Percentiles rank a stretch among this genome's conserved stretches.
These are phyloP conservation scores for Lophiotrema nucula DNA, from an alignment of 495 filamentous ascomycete species.

Conservation along the genomic window DNA sequence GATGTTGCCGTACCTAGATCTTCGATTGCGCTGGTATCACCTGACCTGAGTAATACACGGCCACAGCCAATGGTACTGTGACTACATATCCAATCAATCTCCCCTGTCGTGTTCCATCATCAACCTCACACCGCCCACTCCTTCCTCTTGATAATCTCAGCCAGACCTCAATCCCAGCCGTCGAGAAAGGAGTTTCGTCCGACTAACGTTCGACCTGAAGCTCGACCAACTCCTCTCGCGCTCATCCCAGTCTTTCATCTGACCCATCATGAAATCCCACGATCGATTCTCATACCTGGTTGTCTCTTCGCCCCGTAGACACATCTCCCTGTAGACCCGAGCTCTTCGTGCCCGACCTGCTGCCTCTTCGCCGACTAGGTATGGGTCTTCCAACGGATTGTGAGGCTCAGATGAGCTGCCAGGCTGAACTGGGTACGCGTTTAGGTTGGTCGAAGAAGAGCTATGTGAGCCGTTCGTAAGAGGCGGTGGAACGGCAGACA, in stretches of 20 bases:
- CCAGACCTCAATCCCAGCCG: constrained; percentile 16
- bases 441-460: constrained; percentile 9
- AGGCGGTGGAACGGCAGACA: constrained; percentile 16
- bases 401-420: constrained; percentile 8
- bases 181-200: constrained; percentile 30
- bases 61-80: neutral
- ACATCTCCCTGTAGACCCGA: constrained; percentile 37
- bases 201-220: constrained; percentile 25
- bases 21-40: neutral
- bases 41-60: neutral
- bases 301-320: constrained; percentile 30
- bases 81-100: neutral
- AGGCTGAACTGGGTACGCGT: constrained; percentile 10
- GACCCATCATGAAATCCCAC: constrained; percentile 41
- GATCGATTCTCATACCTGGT: constrained; percentile 31
- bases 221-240: constrained; percentile 32
- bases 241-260: constrained; percentile 41
- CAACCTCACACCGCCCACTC: neutral
- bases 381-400: constrained; percentile 36
- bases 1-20: neutral
- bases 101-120: neutral
- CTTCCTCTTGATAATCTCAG: neutral
- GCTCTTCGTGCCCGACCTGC: constrained; percentile 23
- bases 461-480: neutral
- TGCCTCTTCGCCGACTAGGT: constrained; percentile 37